Conservation (phyloP, 2,329 filamentous ascomycete genomes). For the Dryadomyces quercus-mongolicae region DNA sequence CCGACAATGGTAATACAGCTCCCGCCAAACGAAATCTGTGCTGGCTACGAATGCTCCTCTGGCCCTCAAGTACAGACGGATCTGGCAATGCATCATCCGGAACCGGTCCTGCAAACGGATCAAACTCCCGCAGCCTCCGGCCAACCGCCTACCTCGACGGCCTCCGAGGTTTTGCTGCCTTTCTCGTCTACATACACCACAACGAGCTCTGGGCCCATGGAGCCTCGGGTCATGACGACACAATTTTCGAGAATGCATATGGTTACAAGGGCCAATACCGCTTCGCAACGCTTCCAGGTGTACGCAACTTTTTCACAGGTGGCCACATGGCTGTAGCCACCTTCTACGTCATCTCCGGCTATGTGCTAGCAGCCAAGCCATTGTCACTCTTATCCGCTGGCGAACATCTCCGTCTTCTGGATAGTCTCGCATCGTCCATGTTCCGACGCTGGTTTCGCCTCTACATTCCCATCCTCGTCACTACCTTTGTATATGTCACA, state of each 20-base stretch:
- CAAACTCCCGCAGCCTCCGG: constrained; percentile 27
- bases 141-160: constrained; percentile 53
- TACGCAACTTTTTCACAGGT: constrained; percentile 49
- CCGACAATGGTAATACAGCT: not conserved
- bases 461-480: constrained; percentile 38
- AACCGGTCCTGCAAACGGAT: not conserved
- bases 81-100: not conserved
- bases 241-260: constrained; percentile 39
- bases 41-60: constrained; percentile 15
- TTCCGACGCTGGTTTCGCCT: constrained; percentile 38
- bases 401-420: constrained; percentile 27
- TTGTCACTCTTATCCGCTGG: constrained; percentile 31
- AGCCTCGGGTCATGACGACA: constrained; percentile 15
- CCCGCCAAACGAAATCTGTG: constrained; percentile 11
- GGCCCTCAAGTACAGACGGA: not conserved
- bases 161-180: constrained; percentile 52
- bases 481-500: constrained; percentile 40
- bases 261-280: constrained; percentile 35
- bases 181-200: constrained; percentile 54
- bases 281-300: constrained; percentile 39
- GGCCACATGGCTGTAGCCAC: constrained; percentile 47
- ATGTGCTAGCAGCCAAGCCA: constrained; percentile 40
- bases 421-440: constrained; percentile 32
- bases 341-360: constrained; percentile 39
- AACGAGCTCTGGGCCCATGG: constrained; percentile 46